These are phyloP conservation scores for Grifola frondosa DNA, from an alignment of 1,284 basidiomycete species.

Conservation along the genomic window DNA sequence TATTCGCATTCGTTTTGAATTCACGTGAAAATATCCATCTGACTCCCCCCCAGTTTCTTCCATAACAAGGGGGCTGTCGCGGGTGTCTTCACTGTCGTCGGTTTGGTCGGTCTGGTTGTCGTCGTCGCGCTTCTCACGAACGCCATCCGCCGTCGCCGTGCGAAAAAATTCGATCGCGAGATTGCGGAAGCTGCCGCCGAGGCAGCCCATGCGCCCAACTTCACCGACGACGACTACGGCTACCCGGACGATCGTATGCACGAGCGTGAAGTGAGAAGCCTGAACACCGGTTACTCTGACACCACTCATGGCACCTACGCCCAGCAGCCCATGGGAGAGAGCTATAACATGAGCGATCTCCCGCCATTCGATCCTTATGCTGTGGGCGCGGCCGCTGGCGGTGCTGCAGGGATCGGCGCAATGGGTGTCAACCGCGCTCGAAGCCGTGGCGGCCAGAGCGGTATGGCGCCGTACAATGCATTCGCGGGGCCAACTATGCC, in stretches of 20 bases:
- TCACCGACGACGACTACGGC: slow-evolving; percentile 49
- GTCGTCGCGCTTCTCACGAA: slow-evolving; percentile 53
- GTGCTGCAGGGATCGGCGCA: slow-evolving; percentile 32
- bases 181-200: slow-evolving; percentile 57
- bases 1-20: too few species aligned
- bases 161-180: slow-evolving; percentile 64
- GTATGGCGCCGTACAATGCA: slow-evolving; percentile 34
- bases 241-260: slow-evolving; percentile 27
- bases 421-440: slow-evolving; percentile 30
- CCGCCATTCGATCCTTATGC: slow-evolving; percentile 36
- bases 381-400: slow-evolving; percentile 23
- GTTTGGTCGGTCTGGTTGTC: slow-evolving; percentile 53
- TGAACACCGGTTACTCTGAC: slow-evolving; percentile 50
- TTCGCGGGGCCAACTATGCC: slow-evolving; percentile 26
- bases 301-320: slow-evolving; percentile 60
- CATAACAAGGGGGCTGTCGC: slow-evolving; percentile 69
- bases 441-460: slow-evolving; percentile 20
- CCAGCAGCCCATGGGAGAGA: slow-evolving; percentile 47
- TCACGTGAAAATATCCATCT: background rate
- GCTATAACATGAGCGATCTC: slow-evolving; percentile 56
- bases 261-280: slow-evolving; percentile 16
- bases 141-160: slow-evolving; percentile 58
- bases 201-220: slow-evolving; percentile 44
- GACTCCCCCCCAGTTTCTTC: slow-evolving; percentile 56
- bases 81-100: slow-evolving; percentile 67